These are phyloP conservation scores for Elsinoe batatas DNA, from an alignment of 2,329 filamentous ascomycete genomes.

Conservation along the genomic window DNA sequence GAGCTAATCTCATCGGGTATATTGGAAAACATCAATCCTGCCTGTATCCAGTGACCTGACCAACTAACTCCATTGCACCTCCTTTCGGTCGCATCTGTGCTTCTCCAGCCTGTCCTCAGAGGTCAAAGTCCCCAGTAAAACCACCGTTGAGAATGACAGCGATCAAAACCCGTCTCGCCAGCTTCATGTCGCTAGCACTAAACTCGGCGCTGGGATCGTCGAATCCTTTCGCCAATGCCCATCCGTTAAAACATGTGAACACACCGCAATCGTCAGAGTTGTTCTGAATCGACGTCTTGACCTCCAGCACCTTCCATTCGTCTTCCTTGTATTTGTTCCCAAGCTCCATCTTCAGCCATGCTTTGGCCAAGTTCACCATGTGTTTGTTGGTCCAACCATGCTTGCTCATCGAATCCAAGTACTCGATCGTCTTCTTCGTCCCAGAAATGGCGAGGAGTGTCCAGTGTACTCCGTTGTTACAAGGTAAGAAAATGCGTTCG, in stretches of 20 bases:
- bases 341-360: conserved; percentile 52
- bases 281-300: conserved; percentile 46
- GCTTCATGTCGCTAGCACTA: conserved; percentile 44
- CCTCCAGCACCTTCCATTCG: conserved; percentile 49
- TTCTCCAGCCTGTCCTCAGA: neutral
- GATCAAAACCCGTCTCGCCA: conserved; percentile 46
- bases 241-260: conserved; percentile 62
- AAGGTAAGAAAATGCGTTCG: conserved; percentile 59
- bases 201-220: conserved; percentile 36
- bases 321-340: conserved; percentile 43
- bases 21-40: neutral
- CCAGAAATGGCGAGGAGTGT: conserved; percentile 60
- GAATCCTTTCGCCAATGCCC: conserved; percentile 42
- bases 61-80: too few species aligned
- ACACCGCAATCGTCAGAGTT: conserved; percentile 71
- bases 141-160: conserved; percentile 58
- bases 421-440: conserved; percentile 49
- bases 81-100: neutral
- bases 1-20: neutral
- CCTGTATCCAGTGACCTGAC: too few species aligned
- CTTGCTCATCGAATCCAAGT: conserved; percentile 58
- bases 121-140: conserved; percentile 48
- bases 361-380: conserved; percentile 25
- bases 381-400: conserved; percentile 18
- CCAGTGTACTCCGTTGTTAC: conserved; percentile 56